phyloP scores from a whole-genome alignment of 1,284 basidiomycete species.

The Neotropicomus parvogracilis region DNA sequence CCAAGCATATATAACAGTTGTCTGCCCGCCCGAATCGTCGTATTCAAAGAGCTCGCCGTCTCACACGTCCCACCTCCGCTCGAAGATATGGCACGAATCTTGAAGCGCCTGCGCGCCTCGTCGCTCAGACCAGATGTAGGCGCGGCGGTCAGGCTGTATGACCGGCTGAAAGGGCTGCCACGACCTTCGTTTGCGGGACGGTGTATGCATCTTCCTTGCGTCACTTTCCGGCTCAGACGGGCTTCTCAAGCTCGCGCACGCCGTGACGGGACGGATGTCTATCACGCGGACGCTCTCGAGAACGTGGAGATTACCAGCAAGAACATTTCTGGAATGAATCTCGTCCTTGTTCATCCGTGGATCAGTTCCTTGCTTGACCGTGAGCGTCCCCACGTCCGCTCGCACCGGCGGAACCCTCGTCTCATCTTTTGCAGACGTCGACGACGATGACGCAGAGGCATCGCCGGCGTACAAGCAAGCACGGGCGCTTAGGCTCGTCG shows the following conservation, averaged over 20 bases:
- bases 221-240: neutral
- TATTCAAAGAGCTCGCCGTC: neutral
- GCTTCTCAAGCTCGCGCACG: neutral
- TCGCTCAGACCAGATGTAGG: neutral
- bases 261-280: neutral
- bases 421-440: neutral
- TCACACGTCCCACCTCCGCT: neutral
- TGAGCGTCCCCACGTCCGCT: neutral
- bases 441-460: neutral
- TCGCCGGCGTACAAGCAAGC: neutral
- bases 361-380: neutral
- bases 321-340: neutral
- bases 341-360: neutral
- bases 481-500: neutral
- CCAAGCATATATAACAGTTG: neutral
- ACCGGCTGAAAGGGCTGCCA: neutral
- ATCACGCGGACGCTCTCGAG: neutral
- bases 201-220: conserved; percentile 1
- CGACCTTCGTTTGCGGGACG: neutral
- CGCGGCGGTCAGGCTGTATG: neutral
- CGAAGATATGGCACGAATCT: neutral
- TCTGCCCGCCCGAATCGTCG: neutral
- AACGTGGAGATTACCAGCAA: neutral
- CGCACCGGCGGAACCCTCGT: neutral
- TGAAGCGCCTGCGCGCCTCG: neutral